Evolutionary conservation across 306 rosid species (phyloP).

Genomic region (Clitoria ternatea): DNA sequence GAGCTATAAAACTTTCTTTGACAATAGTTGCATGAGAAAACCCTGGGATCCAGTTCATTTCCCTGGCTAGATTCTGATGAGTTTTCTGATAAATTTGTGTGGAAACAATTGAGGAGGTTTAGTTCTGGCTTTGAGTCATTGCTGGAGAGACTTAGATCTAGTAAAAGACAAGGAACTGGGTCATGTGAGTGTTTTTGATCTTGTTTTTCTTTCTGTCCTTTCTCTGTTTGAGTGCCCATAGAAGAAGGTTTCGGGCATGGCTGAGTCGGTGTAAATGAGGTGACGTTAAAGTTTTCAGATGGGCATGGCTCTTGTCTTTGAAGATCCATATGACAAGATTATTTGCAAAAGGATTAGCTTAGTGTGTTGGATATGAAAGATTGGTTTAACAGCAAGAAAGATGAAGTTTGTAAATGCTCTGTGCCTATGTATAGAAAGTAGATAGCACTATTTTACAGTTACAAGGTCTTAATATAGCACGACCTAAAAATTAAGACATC

Average conservation of each 20-base stretch:
- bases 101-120: slow-evolving; percentile 67
- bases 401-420: slow-evolving; percentile 34
- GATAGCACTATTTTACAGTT: slow-evolving; percentile 65
- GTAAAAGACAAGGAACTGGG: slow-evolving; percentile 25
- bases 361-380: neutral
- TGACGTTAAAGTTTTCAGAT: slow-evolving; percentile 41
- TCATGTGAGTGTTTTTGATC: slow-evolving; percentile 20
- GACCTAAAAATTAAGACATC: slow-evolving; percentile 52
- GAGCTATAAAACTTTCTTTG: slow-evolving; percentile 91
- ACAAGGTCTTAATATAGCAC: slow-evolving; percentile 69
- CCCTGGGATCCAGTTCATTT: slow-evolving; percentile 54
- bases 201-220: slow-evolving; percentile 3
- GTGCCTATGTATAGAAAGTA: slow-evolving; percentile 47
- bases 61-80: slow-evolving; percentile 39
- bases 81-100: slow-evolving; percentile 35
- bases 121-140: slow-evolving; percentile 58
- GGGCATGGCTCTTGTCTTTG: slow-evolving; percentile 32
- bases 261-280: slow-evolving; percentile 27
- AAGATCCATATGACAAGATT: slow-evolving; percentile 34
- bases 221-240: slow-evolving; percentile 26
- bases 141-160: slow-evolving; percentile 70
- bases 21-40: slow-evolving; percentile 95
- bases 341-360: slow-evolving; percentile 17
- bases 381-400: slow-evolving; percentile 38
- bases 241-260: slow-evolving; percentile 26